Base-by-base conservation (phyloP, 805 yeast species). In the Deakozyma indianensis region DNA sequence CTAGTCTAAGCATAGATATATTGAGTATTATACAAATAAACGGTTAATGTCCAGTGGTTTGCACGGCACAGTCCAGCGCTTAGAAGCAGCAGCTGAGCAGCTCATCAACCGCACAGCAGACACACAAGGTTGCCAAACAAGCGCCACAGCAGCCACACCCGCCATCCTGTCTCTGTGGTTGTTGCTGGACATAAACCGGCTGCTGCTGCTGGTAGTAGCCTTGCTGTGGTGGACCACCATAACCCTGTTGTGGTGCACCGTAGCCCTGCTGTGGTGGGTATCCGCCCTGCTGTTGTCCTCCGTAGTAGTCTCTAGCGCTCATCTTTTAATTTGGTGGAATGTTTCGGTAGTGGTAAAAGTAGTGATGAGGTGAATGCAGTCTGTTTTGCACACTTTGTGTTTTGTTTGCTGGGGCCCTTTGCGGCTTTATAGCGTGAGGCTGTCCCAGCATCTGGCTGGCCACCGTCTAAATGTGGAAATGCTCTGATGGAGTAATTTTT, bases 101-200 rank as follows among this genome's bases (percentile, higher is more conserved):
- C 38, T 32, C 38, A 20, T 32, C 38, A 5, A 32, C 18, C 11
- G 38, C 38, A 32, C 38, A 32, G 38, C 38, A 32, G 38, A 32
- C 9, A n/a, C 38, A 32, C 18, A 51, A 27, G 15, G 50, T 48
- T 3, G 40, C 54, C 49, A 44, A 15, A 23, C 38, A 32, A 20
- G 20, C 38, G 18, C 38, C 38, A 11, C 28, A 20, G 20, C 43
- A 38, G 3, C 48, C 47, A 25, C 45, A 47, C 11, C 11, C 27
- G 14, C 51, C 45, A 7, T 42, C 35, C 5, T 44, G 25, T 14
- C 23, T 41, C 20, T 42, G 52, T 20, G 47, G 53, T 41, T 53
- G 56, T 44, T 54, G 56, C 43, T 54, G 56, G 11, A 50, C 56
- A 40, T 54, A 54, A 35, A 52, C 53, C 4, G 56, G 57, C 51